A percentile compares a stretch with the other conserved stretches of the same genome.
These are phyloP conservation scores for Staphylotrichum tortipilum DNA, from an alignment of 495 filamentous ascomycete species.

Conservation along the genomic window DNA sequence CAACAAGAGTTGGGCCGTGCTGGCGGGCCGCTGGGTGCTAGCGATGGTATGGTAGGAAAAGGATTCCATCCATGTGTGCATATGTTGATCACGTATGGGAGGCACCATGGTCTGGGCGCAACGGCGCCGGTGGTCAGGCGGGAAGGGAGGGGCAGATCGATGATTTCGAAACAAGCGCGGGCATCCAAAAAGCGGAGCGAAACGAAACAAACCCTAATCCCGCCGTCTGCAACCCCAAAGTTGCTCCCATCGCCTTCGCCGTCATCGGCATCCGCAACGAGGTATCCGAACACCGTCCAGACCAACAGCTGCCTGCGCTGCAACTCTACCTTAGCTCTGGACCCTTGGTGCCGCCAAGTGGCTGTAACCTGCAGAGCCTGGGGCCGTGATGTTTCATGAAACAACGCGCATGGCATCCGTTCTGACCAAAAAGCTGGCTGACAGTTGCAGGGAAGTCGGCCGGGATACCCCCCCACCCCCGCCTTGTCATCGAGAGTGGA, in stretches of 20 bases:
- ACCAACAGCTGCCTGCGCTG: neutral
- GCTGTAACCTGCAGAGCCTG: neutral
- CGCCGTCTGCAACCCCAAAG: too few species aligned
- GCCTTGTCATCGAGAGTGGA: neutral
- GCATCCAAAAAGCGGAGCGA: too few species aligned
- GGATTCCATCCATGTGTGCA: neutral
- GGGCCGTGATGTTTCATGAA: conserved; percentile 1
- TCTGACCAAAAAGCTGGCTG: neutral
- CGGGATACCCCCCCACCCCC: neutral
- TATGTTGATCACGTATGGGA: neutral
- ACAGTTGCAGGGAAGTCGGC: neutral
- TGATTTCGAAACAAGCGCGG: too few species aligned
- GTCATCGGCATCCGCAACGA: too few species aligned
- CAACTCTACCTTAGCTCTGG: neutral
- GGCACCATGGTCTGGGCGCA: too few species aligned
- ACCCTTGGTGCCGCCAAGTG: too few species aligned
- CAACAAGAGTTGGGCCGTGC: conserved; percentile 2
- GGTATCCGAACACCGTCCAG: neutral
- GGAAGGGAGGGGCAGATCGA: too few species aligned
- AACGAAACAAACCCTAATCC: too few species aligned
- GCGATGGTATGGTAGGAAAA: neutral
- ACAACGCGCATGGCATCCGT: neutral
- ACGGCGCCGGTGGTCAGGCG: too few species aligned
- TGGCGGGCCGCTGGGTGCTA: conserved; percentile 1
- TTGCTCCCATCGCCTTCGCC: too few species aligned